Percentiles rank a stretch among this genome's conserved stretches.
Conservation (phyloP, 2,329 filamentous ascomycete genomes). For the Davidsoniella virescens region DNA sequence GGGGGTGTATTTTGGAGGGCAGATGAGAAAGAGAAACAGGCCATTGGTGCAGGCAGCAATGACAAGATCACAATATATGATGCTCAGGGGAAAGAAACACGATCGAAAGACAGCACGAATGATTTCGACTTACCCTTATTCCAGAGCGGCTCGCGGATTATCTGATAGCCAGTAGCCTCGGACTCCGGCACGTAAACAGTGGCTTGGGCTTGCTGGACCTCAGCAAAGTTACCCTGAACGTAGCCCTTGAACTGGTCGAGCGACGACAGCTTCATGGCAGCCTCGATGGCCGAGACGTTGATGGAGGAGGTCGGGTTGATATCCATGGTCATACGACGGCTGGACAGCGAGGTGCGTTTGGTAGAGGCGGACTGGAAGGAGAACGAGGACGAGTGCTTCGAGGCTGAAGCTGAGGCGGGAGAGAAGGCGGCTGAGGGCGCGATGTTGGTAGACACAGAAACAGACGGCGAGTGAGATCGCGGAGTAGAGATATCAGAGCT, state of each 20-base stretch:
- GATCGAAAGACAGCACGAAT: background rate
- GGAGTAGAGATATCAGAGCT: slow-evolving; percentile 38
- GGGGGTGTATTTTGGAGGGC: slow-evolving; percentile 2
- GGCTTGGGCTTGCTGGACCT: slow-evolving; percentile 35
- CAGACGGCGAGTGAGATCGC: slow-evolving; percentile 30
- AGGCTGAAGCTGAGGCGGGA: slow-evolving; percentile 29
- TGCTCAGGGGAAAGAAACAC: slow-evolving; percentile 6
- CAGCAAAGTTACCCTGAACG: slow-evolving; percentile 36
- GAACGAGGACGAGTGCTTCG: slow-evolving; percentile 26
- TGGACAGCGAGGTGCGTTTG: slow-evolving; percentile 35
- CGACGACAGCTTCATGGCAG: slow-evolving; percentile 42
- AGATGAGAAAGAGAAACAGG: slow-evolving; percentile 5
- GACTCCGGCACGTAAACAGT: slow-evolving; percentile 38
- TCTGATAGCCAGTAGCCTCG: slow-evolving; percentile 42
- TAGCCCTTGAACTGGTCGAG: slow-evolving; percentile 47
- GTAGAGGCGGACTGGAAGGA: background rate
- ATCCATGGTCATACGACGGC: slow-evolving; percentile 30
- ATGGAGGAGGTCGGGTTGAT: slow-evolving; percentile 40
- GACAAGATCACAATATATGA: slow-evolving; percentile 11
- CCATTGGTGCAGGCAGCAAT: background rate
- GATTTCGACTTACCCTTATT: slow-evolving; percentile 40
- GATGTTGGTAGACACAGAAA: background rate
- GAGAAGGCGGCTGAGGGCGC: no score
- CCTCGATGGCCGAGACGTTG: slow-evolving; percentile 40
- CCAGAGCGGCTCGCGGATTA: slow-evolving; percentile 45